Conservation (phyloP, 139 green algal genomes). For the Micromonas pusilla region DNA sequence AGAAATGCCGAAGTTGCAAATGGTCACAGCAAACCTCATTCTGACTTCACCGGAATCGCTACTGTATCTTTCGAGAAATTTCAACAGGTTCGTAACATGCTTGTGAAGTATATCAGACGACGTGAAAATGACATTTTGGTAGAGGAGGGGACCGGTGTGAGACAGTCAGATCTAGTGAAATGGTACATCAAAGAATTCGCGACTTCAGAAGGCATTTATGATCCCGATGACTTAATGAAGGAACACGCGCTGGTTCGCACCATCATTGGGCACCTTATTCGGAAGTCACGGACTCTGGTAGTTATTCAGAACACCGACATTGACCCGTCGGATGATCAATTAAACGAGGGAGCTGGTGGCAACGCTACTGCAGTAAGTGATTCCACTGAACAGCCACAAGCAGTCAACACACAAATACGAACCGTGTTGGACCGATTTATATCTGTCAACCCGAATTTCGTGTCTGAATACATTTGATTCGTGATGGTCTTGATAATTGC, state of each 20-base stretch:
- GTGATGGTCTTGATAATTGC: too few species aligned
- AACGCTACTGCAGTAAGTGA: background rate
- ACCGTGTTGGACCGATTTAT: background rate
- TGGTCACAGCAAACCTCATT: background rate
- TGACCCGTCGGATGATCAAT: background rate
- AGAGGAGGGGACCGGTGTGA: background rate
- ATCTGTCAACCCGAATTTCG: background rate
- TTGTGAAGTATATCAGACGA: background rate
- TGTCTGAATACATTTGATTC: too few species aligned
- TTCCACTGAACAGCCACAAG: background rate
- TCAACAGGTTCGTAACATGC: constrained; percentile 12
- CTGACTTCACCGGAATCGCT: background rate
- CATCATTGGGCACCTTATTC: constrained; percentile 6
- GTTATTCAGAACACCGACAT: too few species aligned
- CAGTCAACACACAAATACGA: background rate
- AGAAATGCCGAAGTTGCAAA: background rate
- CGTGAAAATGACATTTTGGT: background rate
- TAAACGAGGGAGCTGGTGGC: background rate
- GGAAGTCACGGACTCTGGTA: background rate
- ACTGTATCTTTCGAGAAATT: constrained; percentile 5
- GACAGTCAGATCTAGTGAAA: constrained; percentile 3
- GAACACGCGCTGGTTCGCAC: background rate
- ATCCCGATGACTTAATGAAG: background rate
- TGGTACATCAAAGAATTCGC: constrained; percentile 24
- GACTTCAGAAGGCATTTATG: background rate